Evolutionary conservation across 805 yeast genomes (phyloP).

Genomic region (Monosporozyma aquatica): DNA sequence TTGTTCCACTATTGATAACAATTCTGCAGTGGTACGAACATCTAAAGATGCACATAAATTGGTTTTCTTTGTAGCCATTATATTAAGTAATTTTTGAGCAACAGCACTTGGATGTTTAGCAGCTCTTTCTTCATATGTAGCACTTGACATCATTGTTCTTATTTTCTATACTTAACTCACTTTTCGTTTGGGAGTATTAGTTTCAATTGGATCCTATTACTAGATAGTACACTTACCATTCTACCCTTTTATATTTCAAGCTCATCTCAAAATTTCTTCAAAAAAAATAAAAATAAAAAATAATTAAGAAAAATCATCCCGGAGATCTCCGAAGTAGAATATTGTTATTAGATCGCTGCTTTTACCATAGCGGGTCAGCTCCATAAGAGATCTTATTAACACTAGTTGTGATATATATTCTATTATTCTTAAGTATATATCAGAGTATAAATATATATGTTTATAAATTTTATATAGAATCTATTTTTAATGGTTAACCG

Average conservation of each 20-base stretch:
- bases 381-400: too few relatives aligned
- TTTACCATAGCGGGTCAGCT: too few relatives aligned
- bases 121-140: slow-evolving; percentile 62
- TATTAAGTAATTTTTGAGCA: slow-evolving; percentile 59
- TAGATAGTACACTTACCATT: too few relatives aligned
- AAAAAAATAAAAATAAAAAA: too few relatives aligned
- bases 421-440: too few relatives aligned
- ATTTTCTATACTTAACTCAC: background rate
- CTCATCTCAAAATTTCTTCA: too few relatives aligned
- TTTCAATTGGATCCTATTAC: background rate
- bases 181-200: background rate
- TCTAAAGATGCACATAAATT: slow-evolving; percentile 94
- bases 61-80: slow-evolving; percentile 74
- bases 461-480: background rate
- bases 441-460: too few relatives aligned
- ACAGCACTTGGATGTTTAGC: slow-evolving; percentile 63
- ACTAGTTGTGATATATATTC: too few relatives aligned
- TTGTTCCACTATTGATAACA: slow-evolving; percentile 60
- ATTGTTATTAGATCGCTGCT: too few relatives aligned
- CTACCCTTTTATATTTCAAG: too few relatives aligned
- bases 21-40: slow-evolving; percentile 69
- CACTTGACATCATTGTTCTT: slow-evolving; percentile 17
- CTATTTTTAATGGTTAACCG: background rate
- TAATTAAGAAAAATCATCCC: background rate
- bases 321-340: background rate